A percentile compares a stretch with the other conserved stretches of the same genome.
Evolutionary conservation across 441 rosid genomes (phyloP).

Genomic region (Brassica balearica): DNA sequence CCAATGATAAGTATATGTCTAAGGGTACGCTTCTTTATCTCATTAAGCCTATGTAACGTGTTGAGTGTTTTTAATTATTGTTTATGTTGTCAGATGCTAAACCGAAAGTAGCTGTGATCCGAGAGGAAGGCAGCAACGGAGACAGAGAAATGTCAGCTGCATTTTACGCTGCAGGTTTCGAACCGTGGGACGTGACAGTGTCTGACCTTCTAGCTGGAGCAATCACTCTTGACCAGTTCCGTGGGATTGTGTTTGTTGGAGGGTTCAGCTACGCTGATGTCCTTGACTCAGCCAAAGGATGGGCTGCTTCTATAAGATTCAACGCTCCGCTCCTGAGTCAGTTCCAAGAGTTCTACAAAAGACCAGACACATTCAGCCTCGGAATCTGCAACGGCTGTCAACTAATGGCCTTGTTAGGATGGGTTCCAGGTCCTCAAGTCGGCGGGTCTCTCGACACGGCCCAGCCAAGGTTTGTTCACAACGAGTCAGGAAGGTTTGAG

Average conservation of each 20-base stretch:
- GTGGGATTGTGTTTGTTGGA: constrained; percentile 90
- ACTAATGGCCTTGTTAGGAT: constrained; percentile 92
- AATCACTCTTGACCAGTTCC: constrained; percentile 68
- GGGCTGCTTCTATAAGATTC: constrained; percentile 94
- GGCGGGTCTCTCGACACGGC: constrained; percentile 86
- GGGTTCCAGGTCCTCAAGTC: constrained; percentile 96
- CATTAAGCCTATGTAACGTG: background rate
- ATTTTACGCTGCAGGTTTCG: constrained; percentile 82
- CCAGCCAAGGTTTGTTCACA: constrained; percentile 93
- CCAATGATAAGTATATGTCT: constrained; percentile 62
- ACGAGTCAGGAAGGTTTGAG: constrained; percentile 94
- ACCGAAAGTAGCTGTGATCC: constrained; percentile 90
- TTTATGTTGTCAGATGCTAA: constrained; percentile 50
- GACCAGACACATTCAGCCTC: constrained; percentile 88
- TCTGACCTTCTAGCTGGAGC: constrained; percentile 82
- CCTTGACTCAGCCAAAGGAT: constrained; percentile 96
- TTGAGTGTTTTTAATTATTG: background rate
- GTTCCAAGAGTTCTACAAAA: constrained; percentile 90
- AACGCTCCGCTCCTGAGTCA: constrained; percentile 76
- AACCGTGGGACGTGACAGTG: constrained; percentile 96
- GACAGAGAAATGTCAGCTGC: constrained; percentile 99
- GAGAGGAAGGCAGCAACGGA: constrained; percentile 99
- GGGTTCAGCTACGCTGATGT: constrained; percentile 98
- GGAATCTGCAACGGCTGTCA: constrained; percentile 99
- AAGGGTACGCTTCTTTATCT: constrained; percentile 27